Percentiles rank a stretch among this genome's conserved stretches.
phyloP scores from a whole-genome alignment of 78 protist genomes.

The Dictyostelium discoideum region dicty_2.7 NC_007089.4:6347001-6347500 shows the following conservation, averaged over 20 bases:
- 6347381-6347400: slow-evolving; percentile 80
- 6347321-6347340: slow-evolving; percentile 54
- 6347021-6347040: too few species aligned
- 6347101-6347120: slow-evolving; percentile 23
- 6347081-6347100: slow-evolving; percentile 76
- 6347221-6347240: slow-evolving; percentile 78
- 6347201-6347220: slow-evolving; percentile 78
- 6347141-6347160: slow-evolving; percentile 85
- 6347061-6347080: slow-evolving; percentile 33
- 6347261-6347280: slow-evolving; percentile 74
- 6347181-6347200: slow-evolving; percentile 76
- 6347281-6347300: slow-evolving; percentile 86
- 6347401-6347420: slow-evolving; percentile 60
- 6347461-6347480: slow-evolving; percentile 70
- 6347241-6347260: slow-evolving; percentile 44
- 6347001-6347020: too few species aligned
- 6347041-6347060: background rate
- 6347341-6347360: slow-evolving; percentile 83
- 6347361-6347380: slow-evolving; percentile 89
- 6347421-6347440: slow-evolving; percentile 4
- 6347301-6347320: slow-evolving; percentile 82
- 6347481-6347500: slow-evolving; percentile 30
- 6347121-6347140: slow-evolving; percentile 51
- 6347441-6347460: background rate
- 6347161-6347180: slow-evolving; percentile 64